Base-by-base conservation (phyloP, 2,329 filamentous ascomycete species). In the Penicillium sp. region DNA sequence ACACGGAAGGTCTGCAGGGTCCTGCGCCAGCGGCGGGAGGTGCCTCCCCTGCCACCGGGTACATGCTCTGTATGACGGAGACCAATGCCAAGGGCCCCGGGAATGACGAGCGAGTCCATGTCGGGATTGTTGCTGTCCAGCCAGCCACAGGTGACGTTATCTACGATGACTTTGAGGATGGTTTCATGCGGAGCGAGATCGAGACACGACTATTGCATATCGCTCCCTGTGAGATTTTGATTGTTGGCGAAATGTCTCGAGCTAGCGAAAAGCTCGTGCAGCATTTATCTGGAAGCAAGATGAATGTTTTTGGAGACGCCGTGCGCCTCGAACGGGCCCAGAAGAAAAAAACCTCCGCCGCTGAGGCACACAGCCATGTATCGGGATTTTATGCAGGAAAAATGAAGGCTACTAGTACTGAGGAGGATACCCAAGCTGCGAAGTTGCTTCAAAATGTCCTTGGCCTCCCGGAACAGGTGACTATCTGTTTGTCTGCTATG, bases 141-240 rank as follows among this genome's bases (percentile, higher is more conserved):
- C 94, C 94, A 9, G 90, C 91, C 1, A 99, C 94, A 0, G 94
- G 94, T 55, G 93, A 97, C 73, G 91, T 99, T 66, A 89, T 97
- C 55, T 96, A 97, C 68, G 94, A 99, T 70, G 87, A 89, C 58
- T 99, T 99, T 67, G 91, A 97, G 66, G 94, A 99, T 69, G 92
- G 93, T 2, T 97, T 97, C 77, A 96, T 99, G 93, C 84, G 94
- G 49, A 92, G 89, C 68, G 94, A 99, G 72, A 89, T 99, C 35
- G 94, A 99, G 77, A 99, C 94, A 0, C 82, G 94, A n/a, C 79
- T 99, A 27, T 79, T 99, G 31, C 94, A 99, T 72, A 96, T 99
- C 64, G 91, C 93, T 0, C 94, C 94, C 0, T 96, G 93, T 75
- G 94, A 99, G 73, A 91, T 99, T 61, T 81, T 99, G 33, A 89